Base-by-base conservation (phyloP, 2,329 filamentous ascomycete species). In the Didymella glomerata region DNA sequence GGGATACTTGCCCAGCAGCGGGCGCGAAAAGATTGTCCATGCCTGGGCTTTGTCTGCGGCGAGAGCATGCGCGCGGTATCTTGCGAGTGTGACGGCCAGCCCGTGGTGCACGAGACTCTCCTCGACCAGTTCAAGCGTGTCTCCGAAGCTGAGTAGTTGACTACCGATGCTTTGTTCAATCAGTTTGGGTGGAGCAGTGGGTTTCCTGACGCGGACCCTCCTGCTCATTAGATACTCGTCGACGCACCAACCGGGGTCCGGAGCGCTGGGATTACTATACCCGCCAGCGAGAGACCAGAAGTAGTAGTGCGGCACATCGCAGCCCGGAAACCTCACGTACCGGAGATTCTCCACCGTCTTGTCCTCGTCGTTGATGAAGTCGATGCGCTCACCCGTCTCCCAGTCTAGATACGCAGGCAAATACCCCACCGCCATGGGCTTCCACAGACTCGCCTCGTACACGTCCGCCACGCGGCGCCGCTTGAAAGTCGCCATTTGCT, bases 261-360 rank as follows among this genome's bases (percentile, higher is more conserved):
- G 59, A 1, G 11, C 49, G 11, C 60, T 68, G 7, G 72, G 69
- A 57, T 73, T n/a, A n/a, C n/a, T n/a, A n/a, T n/a, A n/a, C 63
- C 10, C 25, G 42, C 70, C 69, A n/a, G n/a, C n/a, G n/a, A n/a
- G 71, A 41, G 0, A 61, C 73, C 72, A 76, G 52, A 76, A 77
- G 32, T 68, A 74, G 55, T 73, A 77, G 46, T 73, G 71, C 20
- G 75, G 75, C 1, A 76, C 50, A 45, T 71, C 66, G 38, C 68
- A 70, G 2, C 66, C 65, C 2, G 44, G 56, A 34, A 75, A 73
- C 11, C 70, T 65, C 1, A 76, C 61, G 36, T 64, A 77, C 46
- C 66, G 73, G 16, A 76, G 38, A 13, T 66, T 70, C 0, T 67
- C 62, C 1, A 74, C 38, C 4, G 44, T 44, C 9, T 44, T 48